Percentiles rank a stretch among this genome's conserved stretches.
phyloP scores from a whole-genome alignment of 495 filamentous ascomycete species.

The Tuber microsphaerosporum region DNA sequence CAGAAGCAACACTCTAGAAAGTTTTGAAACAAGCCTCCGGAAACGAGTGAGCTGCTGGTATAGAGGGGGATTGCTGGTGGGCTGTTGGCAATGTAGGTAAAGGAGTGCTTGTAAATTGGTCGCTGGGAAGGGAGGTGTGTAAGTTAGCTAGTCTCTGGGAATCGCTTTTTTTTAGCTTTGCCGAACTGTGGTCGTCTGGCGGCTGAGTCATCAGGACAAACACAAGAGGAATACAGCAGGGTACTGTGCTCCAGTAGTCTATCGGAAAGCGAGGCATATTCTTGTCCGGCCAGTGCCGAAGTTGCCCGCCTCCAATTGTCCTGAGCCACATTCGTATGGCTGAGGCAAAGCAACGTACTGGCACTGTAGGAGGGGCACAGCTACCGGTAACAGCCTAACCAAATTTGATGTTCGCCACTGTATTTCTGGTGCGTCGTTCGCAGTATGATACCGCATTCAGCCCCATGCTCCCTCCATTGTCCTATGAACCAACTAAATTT shows the following conservation, averaged over 20 bases:
- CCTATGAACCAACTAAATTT: background rate
- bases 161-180: background rate
- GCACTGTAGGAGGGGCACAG: too few species aligned
- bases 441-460: too few species aligned
- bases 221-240: background rate
- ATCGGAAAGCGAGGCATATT: background rate
- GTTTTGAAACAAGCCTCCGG: background rate
- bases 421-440: too few species aligned
- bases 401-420: too few species aligned
- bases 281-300: background rate
- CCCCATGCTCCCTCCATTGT: background rate
- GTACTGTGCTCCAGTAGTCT: background rate
- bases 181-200: background rate
- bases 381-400: too few species aligned
- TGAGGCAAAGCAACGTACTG: background rate
- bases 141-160: background rate
- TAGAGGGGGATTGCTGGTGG: background rate
- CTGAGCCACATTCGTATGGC: background rate
- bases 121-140: background rate
- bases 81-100: background rate
- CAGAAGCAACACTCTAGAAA: too few species aligned
- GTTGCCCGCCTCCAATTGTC: background rate
- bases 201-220: background rate
- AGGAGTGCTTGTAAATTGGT: background rate
- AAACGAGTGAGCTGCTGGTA: background rate